phyloP scores from a whole-genome alignment of 2,329 filamentous ascomycete genomes.

The Ophiocordyceps australis region DNA sequence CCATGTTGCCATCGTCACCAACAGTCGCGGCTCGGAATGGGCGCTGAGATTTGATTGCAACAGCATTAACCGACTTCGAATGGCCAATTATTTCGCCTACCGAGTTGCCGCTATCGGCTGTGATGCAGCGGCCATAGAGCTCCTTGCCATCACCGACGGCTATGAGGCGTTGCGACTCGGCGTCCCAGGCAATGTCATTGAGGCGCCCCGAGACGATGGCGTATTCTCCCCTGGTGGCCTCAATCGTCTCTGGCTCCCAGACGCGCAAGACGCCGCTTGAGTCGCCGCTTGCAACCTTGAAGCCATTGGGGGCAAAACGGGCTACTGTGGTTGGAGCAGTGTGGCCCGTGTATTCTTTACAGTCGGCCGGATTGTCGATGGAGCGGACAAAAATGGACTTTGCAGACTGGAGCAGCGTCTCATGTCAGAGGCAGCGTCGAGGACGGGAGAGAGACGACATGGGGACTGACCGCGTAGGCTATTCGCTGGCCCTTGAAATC shows the following conservation, averaged over 20 bases:
- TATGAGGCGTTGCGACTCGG: constrained; percentile 89
- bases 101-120: constrained; percentile 86
- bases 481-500: constrained; percentile 84
- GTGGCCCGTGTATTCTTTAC: constrained; percentile 85
- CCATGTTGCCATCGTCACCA: constrained; percentile 74
- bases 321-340: constrained; percentile 80
- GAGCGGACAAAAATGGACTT: constrained; percentile 94
- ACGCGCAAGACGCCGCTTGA: constrained; percentile 68
- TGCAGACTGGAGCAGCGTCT: constrained; percentile 42
- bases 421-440: not conserved
- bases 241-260: constrained; percentile 79
- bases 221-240: constrained; percentile 83
- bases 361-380: constrained; percentile 72
- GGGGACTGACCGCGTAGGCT: constrained; percentile 62
- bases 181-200: constrained; percentile 95
- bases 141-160: constrained; percentile 92
- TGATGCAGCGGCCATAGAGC: constrained; percentile 85
- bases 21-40: constrained; percentile 86
- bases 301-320: constrained; percentile 83
- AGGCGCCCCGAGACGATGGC: constrained; percentile 86
- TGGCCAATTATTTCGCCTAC: constrained; percentile 91
- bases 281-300: constrained; percentile 89
- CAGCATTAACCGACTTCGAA: constrained; percentile 76
- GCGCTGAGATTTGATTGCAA: constrained; percentile 74
- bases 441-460: constrained; percentile 1